Conservation (phyloP, 768 basidiomycete genomes). For the Mycena albidolilacea region DNA sequence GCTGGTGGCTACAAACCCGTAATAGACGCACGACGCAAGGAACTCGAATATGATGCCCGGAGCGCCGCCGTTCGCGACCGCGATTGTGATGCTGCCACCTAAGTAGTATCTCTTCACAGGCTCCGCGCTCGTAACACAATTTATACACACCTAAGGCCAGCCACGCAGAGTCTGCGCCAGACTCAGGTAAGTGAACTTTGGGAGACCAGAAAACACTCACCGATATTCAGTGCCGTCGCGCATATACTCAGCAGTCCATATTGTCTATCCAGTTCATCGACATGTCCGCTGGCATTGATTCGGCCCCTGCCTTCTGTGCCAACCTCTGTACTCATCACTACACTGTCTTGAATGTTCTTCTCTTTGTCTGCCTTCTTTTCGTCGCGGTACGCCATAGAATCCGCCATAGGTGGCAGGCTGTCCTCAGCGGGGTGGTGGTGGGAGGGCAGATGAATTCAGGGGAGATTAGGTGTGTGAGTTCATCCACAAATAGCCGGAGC, state of each 20-base stretch:
- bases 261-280: constrained; percentile 34
- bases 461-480: no score
- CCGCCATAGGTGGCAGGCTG: constrained; percentile 3
- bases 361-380: constrained; percentile 16
- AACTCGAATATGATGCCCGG: constrained; percentile 37
- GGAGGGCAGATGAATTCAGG: no score
- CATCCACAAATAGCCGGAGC: no score
- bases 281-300: constrained; percentile 35
- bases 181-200: no score
- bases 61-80: constrained; percentile 32
- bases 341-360: constrained; percentile 16
- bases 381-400: neutral
- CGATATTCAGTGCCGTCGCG: constrained; percentile 4
- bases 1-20: no score
- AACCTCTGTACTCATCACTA: constrained; percentile 14
- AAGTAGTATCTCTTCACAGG: no score
- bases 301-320: constrained; percentile 5
- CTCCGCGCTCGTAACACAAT: no score
- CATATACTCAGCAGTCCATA: constrained; percentile 37
- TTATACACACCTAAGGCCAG: no score
- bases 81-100: constrained; percentile 26
- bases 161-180: no score
- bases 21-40: constrained; percentile 25
- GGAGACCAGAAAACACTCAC: constrained; percentile 11
- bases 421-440: no score